Percentiles rank a stretch among this genome's conserved stretches.
Conservation (phyloP, 345 rosid genomes). For the Moringa oleifera region DNA sequence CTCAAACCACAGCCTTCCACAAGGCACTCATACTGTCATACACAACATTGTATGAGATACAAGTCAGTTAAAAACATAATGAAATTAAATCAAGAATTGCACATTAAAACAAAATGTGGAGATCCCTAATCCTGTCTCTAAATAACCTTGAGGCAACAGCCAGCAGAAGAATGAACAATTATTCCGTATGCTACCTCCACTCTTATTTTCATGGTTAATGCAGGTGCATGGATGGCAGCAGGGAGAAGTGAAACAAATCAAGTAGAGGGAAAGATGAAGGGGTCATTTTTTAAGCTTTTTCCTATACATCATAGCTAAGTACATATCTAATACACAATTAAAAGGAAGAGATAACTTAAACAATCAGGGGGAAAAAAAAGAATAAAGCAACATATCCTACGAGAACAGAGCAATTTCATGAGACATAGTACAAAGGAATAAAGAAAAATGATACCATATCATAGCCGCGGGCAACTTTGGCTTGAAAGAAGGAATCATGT, state of each 20-base stretch:
- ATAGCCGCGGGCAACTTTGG: conserved; percentile 88
- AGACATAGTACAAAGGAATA: neutral
- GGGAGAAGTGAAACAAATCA: no score
- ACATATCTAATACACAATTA: no score
- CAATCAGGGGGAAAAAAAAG: neutral
- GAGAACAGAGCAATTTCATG: conserved; percentile 3
- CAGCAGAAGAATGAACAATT: no score
- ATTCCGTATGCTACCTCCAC: no score
- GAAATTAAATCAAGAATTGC: neutral
- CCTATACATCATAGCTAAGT: no score
- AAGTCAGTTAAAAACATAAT: conserved; percentile 3
- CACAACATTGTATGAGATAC: neutral
- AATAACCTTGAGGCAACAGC: no score
- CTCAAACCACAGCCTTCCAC: conserved; percentile 88
- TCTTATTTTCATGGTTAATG: no score
- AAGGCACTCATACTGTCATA: conserved; percentile 72
- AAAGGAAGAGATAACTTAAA: neutral
- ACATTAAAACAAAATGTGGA: neutral
- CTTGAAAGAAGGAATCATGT: conserved; percentile 93
- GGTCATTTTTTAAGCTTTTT: no score
- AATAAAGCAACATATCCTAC: conserved; percentile 6
- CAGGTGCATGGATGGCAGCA: no score
- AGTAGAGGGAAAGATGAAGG: no score
- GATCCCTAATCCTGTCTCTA: neutral
- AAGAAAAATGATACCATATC: conserved; percentile 49